Percentiles rank a stretch among this genome's conserved stretches.
Conservation (phyloP, 1,284 basidiomycete species). For the Leccinum cinnamomeum region DNA sequence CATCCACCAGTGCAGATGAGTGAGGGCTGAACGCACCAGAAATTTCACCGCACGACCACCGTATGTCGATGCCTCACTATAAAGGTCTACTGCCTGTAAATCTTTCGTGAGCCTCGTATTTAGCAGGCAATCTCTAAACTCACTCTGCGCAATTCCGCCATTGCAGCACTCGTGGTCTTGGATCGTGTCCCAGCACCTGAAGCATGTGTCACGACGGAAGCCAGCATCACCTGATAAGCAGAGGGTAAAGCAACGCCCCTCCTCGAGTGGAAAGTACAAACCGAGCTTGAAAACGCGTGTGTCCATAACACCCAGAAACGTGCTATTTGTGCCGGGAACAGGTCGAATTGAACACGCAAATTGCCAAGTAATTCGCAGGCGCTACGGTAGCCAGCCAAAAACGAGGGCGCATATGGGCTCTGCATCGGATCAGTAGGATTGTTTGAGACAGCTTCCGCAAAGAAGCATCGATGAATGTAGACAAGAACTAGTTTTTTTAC, state of each 20-base stretch:
- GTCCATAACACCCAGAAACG: slow-evolving; percentile 71
- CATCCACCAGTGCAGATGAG: background rate
- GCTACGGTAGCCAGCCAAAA: slow-evolving; percentile 62
- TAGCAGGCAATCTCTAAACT: background rate
- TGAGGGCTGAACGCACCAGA: slow-evolving; percentile 43
- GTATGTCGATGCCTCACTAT: slow-evolving; percentile 54
- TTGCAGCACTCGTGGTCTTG: slow-evolving; percentile 64
- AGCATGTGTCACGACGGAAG: slow-evolving; percentile 63
- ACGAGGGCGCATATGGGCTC: slow-evolving; percentile 63
- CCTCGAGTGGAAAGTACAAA: slow-evolving; percentile 32
- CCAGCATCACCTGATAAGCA: slow-evolving; percentile 58
- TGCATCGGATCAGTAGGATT: slow-evolving; percentile 59
- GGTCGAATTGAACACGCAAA: slow-evolving; percentile 50
- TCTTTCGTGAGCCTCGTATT: slow-evolving; percentile 8
- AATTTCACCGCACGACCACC: slow-evolving; percentile 69
- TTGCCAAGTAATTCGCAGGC: slow-evolving; percentile 55
- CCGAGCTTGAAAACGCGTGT: slow-evolving; percentile 62
- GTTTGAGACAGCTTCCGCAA: slow-evolving; percentile 60
- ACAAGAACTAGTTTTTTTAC: slow-evolving; percentile 47
- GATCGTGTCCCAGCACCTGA: slow-evolving; percentile 47
- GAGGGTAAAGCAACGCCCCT: background rate
- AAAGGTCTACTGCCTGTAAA: slow-evolving; percentile 53
- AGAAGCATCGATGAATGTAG: slow-evolving; percentile 69
- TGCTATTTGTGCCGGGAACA: slow-evolving; percentile 59
- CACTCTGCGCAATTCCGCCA: slow-evolving; percentile 54